phyloP scores from a whole-genome alignment of 257 asterid species.

The Agastache rugosa region DNA sequence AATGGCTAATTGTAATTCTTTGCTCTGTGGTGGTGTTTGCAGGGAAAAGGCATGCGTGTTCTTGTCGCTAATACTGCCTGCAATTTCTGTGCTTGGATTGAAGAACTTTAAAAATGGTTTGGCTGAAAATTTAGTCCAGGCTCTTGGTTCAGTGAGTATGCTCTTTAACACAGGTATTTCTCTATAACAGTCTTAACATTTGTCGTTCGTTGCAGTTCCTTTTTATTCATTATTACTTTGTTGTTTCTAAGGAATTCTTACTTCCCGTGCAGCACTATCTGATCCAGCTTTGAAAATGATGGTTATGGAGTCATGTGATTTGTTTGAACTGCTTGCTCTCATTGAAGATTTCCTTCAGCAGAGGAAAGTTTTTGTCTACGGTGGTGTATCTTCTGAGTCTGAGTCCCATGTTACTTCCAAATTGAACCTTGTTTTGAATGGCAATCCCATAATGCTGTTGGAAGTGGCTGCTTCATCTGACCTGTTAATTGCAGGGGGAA shows the following conservation, averaged over 20 bases:
- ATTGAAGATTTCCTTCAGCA: slow-evolving; percentile 72
- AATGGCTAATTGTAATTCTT: slow-evolving; percentile 32
- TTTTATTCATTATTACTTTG: neutral
- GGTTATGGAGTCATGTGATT: slow-evolving; percentile 57
- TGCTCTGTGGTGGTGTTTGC: slow-evolving; percentile 40
- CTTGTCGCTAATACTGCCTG: slow-evolving; percentile 64
- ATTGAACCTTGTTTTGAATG: slow-evolving; percentile 48
- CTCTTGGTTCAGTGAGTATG: slow-evolving; percentile 49
- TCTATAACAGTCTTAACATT: slow-evolving; percentile 7
- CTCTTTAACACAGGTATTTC: slow-evolving; percentile 61
- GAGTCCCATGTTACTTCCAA: slow-evolving; percentile 40
- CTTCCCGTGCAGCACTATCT: slow-evolving; percentile 63
- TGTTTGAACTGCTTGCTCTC: slow-evolving; percentile 60
- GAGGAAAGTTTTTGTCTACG: slow-evolving; percentile 52
- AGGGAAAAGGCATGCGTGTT: slow-evolving; percentile 83
- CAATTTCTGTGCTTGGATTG: slow-evolving; percentile 51
- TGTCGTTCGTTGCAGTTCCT: slow-evolving; percentile 4
- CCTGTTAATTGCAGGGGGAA: slow-evolving; percentile 64
- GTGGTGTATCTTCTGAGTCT: slow-evolving; percentile 45
- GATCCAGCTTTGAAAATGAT: slow-evolving; percentile 53
- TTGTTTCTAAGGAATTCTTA: slow-evolving; percentile 1
- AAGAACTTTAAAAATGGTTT: slow-evolving; percentile 37
- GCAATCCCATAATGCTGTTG: slow-evolving; percentile 45
- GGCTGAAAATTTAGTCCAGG: slow-evolving; percentile 43
- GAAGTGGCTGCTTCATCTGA: slow-evolving; percentile 58